Conservation (phyloP, 2,329 filamentous ascomycete genomes). For the Xylaria sp. region DNA sequence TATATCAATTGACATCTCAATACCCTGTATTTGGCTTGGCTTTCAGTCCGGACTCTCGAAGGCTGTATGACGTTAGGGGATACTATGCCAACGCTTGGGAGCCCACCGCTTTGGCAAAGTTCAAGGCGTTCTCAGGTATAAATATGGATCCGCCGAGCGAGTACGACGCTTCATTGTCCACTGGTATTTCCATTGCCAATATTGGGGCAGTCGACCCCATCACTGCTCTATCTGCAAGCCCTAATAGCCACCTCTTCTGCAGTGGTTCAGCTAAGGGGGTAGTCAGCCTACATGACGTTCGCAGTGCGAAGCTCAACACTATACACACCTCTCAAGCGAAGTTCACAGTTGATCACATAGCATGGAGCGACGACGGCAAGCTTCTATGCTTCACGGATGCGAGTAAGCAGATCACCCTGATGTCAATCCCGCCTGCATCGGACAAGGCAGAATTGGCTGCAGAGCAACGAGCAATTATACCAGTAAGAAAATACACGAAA, state of each 20-base stretch:
- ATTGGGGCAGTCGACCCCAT: not conserved
- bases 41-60: not conserved
- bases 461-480: slow-evolving; percentile 1
- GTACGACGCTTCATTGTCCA: not conserved
- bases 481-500: not conserved
- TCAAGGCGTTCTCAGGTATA: not conserved
- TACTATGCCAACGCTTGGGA: slow-evolving; percentile 1
- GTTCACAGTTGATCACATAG: not conserved
- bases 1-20: not conserved
- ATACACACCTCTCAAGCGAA: not conserved
- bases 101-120: not conserved
- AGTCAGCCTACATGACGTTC: not conserved
- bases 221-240: not conserved
- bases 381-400: not conserved
- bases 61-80: not conserved
- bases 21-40: not conserved
- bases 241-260: not conserved
- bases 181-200: not conserved
- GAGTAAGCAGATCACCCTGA: not conserved
- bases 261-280: not conserved
- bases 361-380: not conserved
- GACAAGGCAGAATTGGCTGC: not conserved
- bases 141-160: not conserved
- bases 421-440: not conserved
- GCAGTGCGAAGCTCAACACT: not conserved